A percentile compares a stretch with the other conserved stretches of the same genome.
phyloP scores from a whole-genome alignment of 441 rosid species.

The Lepidium campestre region DNA sequence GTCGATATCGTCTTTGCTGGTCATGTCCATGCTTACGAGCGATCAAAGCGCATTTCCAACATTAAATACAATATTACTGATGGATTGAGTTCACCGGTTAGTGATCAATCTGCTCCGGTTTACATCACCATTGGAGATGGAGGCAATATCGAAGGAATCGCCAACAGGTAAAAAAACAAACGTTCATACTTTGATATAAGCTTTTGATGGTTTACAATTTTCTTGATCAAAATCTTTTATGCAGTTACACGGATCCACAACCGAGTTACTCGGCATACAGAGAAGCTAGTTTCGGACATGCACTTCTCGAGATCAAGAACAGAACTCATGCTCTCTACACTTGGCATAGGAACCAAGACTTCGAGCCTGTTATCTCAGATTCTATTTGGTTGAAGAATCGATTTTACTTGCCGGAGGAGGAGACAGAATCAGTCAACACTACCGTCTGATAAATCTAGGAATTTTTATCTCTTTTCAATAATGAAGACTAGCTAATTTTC shows the following conservation, averaged over 20 bases:
- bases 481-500: not conserved
- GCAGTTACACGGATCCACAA: slow-evolving; percentile 67
- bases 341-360: slow-evolving; percentile 75
- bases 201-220: not conserved
- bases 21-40: slow-evolving; percentile 73
- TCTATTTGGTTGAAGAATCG: slow-evolving; percentile 49
- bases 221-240: not conserved
- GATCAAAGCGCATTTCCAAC: slow-evolving; percentile 42
- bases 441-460: not conserved
- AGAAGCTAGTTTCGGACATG: slow-evolving; percentile 89
- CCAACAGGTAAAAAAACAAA: slow-evolving; percentile 28
- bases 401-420: slow-evolving; percentile 37
- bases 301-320: slow-evolving; percentile 60
- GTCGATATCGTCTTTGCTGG: slow-evolving; percentile 69
- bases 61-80: slow-evolving; percentile 41
- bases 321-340: slow-evolving; percentile 66
- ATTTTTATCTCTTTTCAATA: not conserved
- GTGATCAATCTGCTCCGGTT: slow-evolving; percentile 45
- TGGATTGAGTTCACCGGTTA: slow-evolving; percentile 39
- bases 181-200: not conserved
- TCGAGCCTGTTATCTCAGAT: slow-evolving; percentile 51
- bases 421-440: not conserved
- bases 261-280: slow-evolving; percentile 85
- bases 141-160: slow-evolving; percentile 68
- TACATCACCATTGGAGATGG: slow-evolving; percentile 62